Conservation (phyloP, 768 basidiomycete genomes). For the Naganishia onofrii region DNA sequence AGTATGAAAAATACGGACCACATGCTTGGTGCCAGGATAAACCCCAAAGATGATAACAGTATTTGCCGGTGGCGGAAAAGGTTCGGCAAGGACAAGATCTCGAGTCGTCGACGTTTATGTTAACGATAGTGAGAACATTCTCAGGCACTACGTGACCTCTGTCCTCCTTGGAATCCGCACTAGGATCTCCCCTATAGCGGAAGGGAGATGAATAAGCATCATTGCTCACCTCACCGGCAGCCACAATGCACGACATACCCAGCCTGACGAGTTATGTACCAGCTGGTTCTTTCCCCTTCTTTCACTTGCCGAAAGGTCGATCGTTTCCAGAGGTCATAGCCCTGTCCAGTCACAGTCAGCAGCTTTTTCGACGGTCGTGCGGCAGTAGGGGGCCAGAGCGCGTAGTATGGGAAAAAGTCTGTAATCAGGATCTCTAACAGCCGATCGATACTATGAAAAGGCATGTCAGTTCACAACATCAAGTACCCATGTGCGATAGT, state of each 20-base stretch:
- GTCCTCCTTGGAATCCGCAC: neutral
- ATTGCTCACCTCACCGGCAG: neutral
- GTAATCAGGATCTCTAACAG: neutral
- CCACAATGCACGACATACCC: too few species aligned
- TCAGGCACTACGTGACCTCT: neutral
- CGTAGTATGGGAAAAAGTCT: neutral
- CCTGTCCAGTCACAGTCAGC: neutral
- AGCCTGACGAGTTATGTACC: too few species aligned
- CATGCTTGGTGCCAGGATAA: neutral
- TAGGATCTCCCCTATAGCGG: too few species aligned
- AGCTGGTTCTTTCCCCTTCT: too few species aligned
- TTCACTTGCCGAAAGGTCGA: too few species aligned
- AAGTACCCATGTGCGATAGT: neutral
- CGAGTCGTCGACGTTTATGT: neutral
- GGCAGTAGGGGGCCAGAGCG: neutral
- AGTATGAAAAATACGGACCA: neutral
- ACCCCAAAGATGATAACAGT: constrained; percentile 1
- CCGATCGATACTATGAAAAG: neutral
- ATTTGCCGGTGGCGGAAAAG: neutral
- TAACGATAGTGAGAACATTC: neutral
- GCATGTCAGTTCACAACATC: neutral
- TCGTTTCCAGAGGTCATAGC: constrained; percentile 11
- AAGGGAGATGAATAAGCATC: too few species aligned
- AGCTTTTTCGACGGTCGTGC: neutral
- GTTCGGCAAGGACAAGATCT: neutral